Conservation (phyloP, 768 basidiomycete genomes). For the Glaciozyma martinii region DNA sequence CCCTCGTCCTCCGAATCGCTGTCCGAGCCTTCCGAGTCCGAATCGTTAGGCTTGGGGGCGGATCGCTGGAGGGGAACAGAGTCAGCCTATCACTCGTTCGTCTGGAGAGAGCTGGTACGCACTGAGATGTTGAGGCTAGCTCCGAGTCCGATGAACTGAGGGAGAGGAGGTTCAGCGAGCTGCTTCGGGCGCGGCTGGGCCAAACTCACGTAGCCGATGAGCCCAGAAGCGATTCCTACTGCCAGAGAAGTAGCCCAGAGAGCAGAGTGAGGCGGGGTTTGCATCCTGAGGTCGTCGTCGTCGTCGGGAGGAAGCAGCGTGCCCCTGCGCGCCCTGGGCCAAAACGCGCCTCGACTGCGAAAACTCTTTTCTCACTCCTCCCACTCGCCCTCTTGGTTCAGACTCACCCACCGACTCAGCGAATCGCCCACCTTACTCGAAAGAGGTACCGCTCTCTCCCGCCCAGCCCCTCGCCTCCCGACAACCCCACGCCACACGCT, state of each 20-base stretch:
- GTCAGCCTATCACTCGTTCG: neutral
- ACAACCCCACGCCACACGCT: too few relatives aligned
- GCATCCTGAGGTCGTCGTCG: too few relatives aligned
- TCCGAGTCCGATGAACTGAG: slow-evolving; percentile 21
- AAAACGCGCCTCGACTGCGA: too few relatives aligned
- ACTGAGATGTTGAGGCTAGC: slow-evolving; percentile 19
- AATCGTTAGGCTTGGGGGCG: slow-evolving; percentile 4
- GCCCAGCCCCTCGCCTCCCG: too few relatives aligned
- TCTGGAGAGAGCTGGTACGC: neutral
- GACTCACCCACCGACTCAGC: too few relatives aligned
- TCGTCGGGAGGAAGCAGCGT: too few relatives aligned
- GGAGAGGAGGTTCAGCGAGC: too few relatives aligned
- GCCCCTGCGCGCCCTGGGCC: too few relatives aligned
- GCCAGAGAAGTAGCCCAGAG: slow-evolving; percentile 25
- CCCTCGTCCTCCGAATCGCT: slow-evolving; percentile 21
- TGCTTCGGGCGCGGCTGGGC: neutral
- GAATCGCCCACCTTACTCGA: too few relatives aligned
- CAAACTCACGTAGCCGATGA: slow-evolving; percentile 21
- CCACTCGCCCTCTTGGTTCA: too few relatives aligned
- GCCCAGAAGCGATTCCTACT: slow-evolving; percentile 1
- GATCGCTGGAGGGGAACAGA: neutral
- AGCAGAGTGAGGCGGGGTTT: slow-evolving; percentile 1
- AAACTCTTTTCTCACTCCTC: too few relatives aligned
- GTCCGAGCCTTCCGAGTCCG: slow-evolving; percentile 7
- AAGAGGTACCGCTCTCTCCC: too few relatives aligned